Evolutionary conservation across 305 asterid genomes (phyloP).

Genomic region (Withania somnifera): DNA sequence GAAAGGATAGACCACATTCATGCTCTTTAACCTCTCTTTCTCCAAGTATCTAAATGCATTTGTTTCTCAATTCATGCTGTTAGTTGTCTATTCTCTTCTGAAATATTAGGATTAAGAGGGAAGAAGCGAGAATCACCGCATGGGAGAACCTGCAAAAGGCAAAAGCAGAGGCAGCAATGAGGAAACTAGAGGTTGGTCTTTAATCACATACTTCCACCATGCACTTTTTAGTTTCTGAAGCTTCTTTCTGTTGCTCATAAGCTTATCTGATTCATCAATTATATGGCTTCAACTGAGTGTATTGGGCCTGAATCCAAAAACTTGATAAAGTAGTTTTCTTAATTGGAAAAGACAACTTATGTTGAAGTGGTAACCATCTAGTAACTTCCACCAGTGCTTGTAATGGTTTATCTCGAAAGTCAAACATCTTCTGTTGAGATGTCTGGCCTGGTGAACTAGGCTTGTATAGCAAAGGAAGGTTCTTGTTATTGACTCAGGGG

Average conservation of each 20-base stretch:
- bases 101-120: conserved; percentile 53
- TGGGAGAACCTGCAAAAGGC: conserved; percentile 98
- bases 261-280: background rate
- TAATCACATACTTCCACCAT: background rate
- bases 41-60: background rate
- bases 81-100: background rate
- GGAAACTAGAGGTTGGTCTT: conserved; percentile 69
- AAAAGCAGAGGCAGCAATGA: conserved; percentile 87
- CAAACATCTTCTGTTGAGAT: background rate
- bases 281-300: background rate
- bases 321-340: background rate
- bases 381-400: background rate
- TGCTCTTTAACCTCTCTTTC: background rate
- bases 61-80: background rate
- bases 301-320: background rate
- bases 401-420: background rate
- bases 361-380: background rate
- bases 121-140: conserved; percentile 75
- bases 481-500: no score
- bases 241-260: background rate
- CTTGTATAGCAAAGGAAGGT: background rate
- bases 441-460: background rate
- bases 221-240: background rate
- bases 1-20: background rate
- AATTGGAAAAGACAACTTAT: background rate